phyloP scores from a whole-genome alignment of 176 grass and related monocot species.

The Typha latifolia region DNA sequence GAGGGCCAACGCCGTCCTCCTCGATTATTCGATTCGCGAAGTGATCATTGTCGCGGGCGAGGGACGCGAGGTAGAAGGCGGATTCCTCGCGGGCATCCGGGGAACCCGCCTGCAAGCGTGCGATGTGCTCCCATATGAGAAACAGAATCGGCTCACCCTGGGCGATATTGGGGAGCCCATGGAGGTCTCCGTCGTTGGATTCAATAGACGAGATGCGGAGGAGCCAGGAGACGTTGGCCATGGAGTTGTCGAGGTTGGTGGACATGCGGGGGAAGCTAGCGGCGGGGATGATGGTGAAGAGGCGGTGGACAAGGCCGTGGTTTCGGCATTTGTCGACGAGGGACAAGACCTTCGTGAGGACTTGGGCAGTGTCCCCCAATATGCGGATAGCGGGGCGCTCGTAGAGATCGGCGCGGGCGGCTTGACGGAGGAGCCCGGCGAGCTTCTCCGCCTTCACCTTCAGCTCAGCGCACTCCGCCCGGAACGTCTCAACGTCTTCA shows the following conservation, averaged over 20 bases:
- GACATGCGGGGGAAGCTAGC: constrained; percentile 9
- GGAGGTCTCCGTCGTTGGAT: constrained; percentile 28
- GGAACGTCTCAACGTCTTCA: constrained; percentile 36
- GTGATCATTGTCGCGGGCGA: constrained; percentile 68
- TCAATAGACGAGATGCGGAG: constrained; percentile 3
- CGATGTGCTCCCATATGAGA: constrained; percentile 76
- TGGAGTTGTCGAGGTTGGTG: constrained; percentile 12
- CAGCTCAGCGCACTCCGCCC: constrained; percentile 58
- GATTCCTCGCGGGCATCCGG: constrained; percentile 56
- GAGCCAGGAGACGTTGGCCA: constrained; percentile 14
- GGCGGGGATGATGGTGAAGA: constrained; percentile 26
- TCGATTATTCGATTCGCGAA: constrained; percentile 76
- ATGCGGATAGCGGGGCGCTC: constrained; percentile 71
- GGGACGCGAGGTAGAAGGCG: constrained; percentile 58
- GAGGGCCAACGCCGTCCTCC: constrained; percentile 72
- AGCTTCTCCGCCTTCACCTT: constrained; percentile 53
- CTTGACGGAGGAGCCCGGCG: constrained; percentile 70
- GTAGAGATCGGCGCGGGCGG: constrained; percentile 69
- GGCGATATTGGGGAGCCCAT: constrained; percentile 59
- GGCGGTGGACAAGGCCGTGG: constrained; percentile 55
- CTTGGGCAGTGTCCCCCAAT: constrained; percentile 37
- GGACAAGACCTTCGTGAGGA: constrained; percentile 43
- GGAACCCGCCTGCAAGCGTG: constrained; percentile 43
- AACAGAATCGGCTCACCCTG: constrained; percentile 72
- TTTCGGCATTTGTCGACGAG: constrained; percentile 51